A percentile compares a stretch with the other conserved stretches of the same genome.
These are phyloP conservation scores for Akanthomyces uredinophilus DNA, from an alignment of 2,329 filamentous ascomycete genomes.

Conservation along the genomic window DNA sequence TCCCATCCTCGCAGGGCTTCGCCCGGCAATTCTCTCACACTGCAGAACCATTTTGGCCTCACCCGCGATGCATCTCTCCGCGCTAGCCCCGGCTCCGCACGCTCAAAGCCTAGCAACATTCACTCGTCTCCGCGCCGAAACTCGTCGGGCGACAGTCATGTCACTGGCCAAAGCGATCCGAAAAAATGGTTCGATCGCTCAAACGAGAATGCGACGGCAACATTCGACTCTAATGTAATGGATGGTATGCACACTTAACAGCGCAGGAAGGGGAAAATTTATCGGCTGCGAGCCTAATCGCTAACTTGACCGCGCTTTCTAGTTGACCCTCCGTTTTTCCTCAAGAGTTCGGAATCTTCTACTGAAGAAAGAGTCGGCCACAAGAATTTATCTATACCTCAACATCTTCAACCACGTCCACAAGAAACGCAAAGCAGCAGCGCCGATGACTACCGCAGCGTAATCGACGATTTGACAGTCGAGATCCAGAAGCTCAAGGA, in stretches of 20 bases:
- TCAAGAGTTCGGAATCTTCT: slow-evolving; percentile 48
- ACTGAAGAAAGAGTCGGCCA: slow-evolving; percentile 37
- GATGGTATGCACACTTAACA: slow-evolving; percentile 34
- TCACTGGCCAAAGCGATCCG: slow-evolving; percentile 45
- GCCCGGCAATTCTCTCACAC: slow-evolving; percentile 42
- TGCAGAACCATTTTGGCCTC: slow-evolving; percentile 39
- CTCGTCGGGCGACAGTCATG: slow-evolving; percentile 46
- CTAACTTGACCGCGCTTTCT: not conserved
- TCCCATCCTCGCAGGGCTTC: slow-evolving; percentile 36
- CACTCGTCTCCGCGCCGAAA: slow-evolving; percentile 27
- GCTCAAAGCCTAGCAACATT: slow-evolving; percentile 17
- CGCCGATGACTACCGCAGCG: slow-evolving; percentile 70
- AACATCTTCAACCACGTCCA: slow-evolving; percentile 23
- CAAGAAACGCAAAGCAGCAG: slow-evolving; percentile 49
- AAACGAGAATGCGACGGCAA: slow-evolving; percentile 44
- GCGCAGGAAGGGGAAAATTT: not conserved
- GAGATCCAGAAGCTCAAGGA: slow-evolving; percentile 76
- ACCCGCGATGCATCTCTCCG: slow-evolving; percentile 37
- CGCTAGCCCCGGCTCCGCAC: slow-evolving; percentile 23
- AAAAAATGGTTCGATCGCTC: slow-evolving; percentile 51
- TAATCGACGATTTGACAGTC: slow-evolving; percentile 82
- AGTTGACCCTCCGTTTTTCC: slow-evolving; percentile 53
- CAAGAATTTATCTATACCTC: slow-evolving; percentile 21
- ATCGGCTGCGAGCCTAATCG: not conserved
- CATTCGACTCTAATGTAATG: slow-evolving; percentile 40